These are phyloP conservation scores for Nakazawaea populi DNA, from an alignment of 805 yeast genomes.

Conservation along the genomic window DNA sequence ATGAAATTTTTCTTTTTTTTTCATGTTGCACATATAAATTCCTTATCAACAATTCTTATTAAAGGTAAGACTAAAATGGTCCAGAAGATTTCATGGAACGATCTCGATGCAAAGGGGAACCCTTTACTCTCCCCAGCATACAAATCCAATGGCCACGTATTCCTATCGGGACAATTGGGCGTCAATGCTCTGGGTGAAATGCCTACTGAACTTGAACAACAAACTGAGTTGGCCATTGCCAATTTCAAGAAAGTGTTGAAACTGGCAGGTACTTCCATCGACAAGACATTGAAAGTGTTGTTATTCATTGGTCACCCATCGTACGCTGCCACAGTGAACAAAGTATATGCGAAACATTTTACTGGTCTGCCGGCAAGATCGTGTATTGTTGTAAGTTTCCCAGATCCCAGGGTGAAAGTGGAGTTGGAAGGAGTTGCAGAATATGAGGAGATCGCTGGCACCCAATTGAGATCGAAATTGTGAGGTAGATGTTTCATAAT, in stretches of 20 bases:
- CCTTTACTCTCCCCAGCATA: slow-evolving; percentile 35
- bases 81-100: slow-evolving; percentile 29
- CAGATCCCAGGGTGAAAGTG: slow-evolving; percentile 40
- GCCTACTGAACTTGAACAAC: slow-evolving; percentile 32
- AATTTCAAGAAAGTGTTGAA: slow-evolving; percentile 31
- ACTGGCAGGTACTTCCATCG: slow-evolving; percentile 33
- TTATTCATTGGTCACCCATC: slow-evolving; percentile 34
- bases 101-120: slow-evolving; percentile 23
- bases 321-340: slow-evolving; percentile 32
- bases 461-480: neutral
- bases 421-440: slow-evolving; percentile 44
- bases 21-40: too few relatives aligned
- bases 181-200: slow-evolving; percentile 28
- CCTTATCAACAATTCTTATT: too few relatives aligned
- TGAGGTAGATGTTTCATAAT: neutral
- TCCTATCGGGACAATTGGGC: slow-evolving; percentile 46
- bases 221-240: slow-evolving; percentile 31
- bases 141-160: slow-evolving; percentile 34
- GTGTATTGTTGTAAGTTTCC: slow-evolving; percentile 39
- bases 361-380: slow-evolving; percentile 39
- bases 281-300: slow-evolving; percentile 36
- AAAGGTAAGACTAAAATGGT: slow-evolving; percentile 14
- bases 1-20: too few relatives aligned
- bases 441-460: slow-evolving; percentile 12
- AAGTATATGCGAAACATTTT: slow-evolving; percentile 35